Evolutionary conservation across 495 filamentous ascomycete species (phyloP).

Genomic region (Neurospora sp.): DNA sequence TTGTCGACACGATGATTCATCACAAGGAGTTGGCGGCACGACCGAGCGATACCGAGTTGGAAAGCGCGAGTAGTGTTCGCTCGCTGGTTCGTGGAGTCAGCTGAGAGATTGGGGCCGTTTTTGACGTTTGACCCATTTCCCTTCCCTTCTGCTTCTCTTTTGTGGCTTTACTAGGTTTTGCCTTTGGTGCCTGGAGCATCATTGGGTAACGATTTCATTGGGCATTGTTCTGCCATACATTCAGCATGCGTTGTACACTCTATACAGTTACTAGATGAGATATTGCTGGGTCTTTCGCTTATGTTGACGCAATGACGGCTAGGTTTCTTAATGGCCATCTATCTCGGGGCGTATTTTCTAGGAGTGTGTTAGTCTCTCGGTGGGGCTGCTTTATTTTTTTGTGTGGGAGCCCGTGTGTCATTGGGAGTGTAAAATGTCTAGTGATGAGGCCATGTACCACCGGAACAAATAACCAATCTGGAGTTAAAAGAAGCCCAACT

Average conservation of each 20-base stretch:
- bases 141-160: background rate
- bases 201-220: background rate
- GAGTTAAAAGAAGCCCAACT: background rate
- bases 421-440: background rate
- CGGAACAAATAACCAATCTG: background rate
- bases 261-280: background rate
- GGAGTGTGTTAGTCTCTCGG: background rate
- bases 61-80: conserved; percentile 13
- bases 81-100: conserved; percentile 1
- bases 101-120: background rate
- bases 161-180: background rate
- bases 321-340: background rate
- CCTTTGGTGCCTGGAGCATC: background rate
- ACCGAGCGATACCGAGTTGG: conserved; percentile 15
- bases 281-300: background rate
- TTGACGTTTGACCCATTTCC: too few relatives aligned
- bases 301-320: background rate
- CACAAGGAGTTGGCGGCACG: conserved; percentile 14
- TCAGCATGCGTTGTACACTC: background rate
- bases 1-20: conserved; percentile 12
- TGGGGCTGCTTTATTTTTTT: background rate
- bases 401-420: background rate
- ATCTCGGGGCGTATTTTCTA: background rate
- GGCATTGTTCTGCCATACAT: background rate
- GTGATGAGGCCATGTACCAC: background rate